Evolutionary conservation across 805 yeast genomes (phyloP).

Genomic region (Hanseniaspora nectarophila): DNA sequence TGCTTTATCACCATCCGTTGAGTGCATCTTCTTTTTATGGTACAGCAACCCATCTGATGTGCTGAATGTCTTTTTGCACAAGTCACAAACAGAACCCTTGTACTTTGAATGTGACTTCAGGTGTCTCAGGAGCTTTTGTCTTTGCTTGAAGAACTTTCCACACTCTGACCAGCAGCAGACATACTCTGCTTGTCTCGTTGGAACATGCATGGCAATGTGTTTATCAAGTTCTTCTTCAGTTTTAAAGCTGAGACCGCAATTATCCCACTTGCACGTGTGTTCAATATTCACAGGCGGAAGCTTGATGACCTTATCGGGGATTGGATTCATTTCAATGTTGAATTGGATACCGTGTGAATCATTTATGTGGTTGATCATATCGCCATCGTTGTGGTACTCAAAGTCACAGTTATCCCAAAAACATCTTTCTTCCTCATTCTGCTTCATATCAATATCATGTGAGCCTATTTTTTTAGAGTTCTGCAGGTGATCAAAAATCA

Average conservation of each 20-base stretch:
- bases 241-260: conserved; percentile 42
- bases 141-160: conserved; percentile 58
- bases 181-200: conserved; percentile 59
- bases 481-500: conserved; percentile 38
- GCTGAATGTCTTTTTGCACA: conserved; percentile 63
- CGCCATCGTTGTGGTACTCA: conserved; percentile 39
- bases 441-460: not conserved
- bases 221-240: conserved; percentile 52
- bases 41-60: conserved; percentile 67
- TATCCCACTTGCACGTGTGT: conserved; percentile 24
- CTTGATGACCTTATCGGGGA: not conserved
- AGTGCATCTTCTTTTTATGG: conserved; percentile 45
- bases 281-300: not conserved
- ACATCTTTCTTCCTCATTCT: conserved; percentile 31
- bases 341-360: conserved; percentile 33
- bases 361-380: conserved; percentile 50
- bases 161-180: conserved; percentile 73
- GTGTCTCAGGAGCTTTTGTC: conserved; percentile 79
- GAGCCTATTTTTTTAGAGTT: conserved; percentile 13
- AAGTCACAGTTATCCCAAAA: conserved; percentile 68
- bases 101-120: conserved; percentile 77
- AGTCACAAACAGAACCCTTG: conserved; percentile 61
- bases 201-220: conserved; percentile 62
- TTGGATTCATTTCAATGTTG: conserved; percentile 18
- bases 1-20: not conserved